phyloP scores from a whole-genome alignment of 192 early-diverging fungal genomes.

The Chytriomyces sp. region DNA sequence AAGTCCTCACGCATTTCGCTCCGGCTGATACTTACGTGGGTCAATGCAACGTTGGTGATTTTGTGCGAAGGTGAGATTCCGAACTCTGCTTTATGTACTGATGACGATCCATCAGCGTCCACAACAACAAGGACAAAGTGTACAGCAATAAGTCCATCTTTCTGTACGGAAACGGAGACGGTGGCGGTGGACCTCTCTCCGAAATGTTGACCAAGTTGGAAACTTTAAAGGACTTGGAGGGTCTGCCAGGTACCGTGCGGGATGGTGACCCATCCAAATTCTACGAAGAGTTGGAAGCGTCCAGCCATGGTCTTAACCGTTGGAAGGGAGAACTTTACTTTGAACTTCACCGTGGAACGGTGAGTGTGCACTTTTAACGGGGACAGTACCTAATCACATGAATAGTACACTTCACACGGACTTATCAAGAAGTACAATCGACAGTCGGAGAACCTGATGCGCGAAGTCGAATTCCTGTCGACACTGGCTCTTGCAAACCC shows the following conservation, averaged over 20 bases:
- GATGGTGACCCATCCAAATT: conserved; percentile 81
- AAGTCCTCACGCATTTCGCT: conserved; percentile 86
- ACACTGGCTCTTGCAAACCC: conserved; percentile 43
- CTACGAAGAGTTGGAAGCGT: conserved; percentile 77
- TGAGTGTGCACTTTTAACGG: conserved; percentile 12
- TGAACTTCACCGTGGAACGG: conserved; percentile 97
- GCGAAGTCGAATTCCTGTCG: conserved; percentile 79
- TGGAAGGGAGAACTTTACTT: conserved; percentile 98
- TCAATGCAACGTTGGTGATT: conserved; percentile 57
- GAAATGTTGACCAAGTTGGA: conserved; percentile 84
- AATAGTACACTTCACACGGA: conserved; percentile 86
- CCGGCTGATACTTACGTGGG: conserved; percentile 87
- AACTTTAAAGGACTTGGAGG: conserved; percentile 73
- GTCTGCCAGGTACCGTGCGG: conserved; percentile 75
- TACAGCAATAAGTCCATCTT: conserved; percentile 84
- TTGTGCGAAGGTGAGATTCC: conserved; percentile 45
- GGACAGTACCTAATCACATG: background rate
- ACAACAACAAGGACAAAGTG: conserved; percentile 85
- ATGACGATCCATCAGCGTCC: conserved; percentile 53
- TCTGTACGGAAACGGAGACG: conserved; percentile 96
- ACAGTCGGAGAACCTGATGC: conserved; percentile 77
- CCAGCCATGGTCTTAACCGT: conserved; percentile 66
- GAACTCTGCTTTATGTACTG: background rate
- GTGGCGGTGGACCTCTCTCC: conserved; percentile 83
- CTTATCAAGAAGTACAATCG: conserved; percentile 86